phyloP scores from a whole-genome alignment of 2,329 filamentous ascomycete species.

The Fusarium mangiferae region DNA sequence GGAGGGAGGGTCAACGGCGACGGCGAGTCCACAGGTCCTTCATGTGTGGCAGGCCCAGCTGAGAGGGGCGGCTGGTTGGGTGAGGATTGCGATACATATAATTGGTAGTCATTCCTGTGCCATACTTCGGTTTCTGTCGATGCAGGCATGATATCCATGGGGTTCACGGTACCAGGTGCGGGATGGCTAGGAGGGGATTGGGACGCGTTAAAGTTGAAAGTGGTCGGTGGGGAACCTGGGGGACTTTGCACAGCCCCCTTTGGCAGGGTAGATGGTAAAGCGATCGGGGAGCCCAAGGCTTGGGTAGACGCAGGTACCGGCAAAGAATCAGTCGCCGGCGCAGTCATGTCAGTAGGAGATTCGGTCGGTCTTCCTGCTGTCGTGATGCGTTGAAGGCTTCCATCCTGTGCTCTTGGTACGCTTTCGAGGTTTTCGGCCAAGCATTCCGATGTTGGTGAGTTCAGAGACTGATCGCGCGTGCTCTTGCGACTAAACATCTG shows the following conservation, averaged over 20 bases:
- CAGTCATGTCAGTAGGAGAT: conserved; percentile 47
- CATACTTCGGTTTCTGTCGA: conserved; percentile 52
- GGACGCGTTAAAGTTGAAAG: conserved; percentile 39
- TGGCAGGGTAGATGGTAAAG: conserved; percentile 23
- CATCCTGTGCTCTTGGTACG: conserved; percentile 21
- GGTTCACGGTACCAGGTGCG: conserved; percentile 61
- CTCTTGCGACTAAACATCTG: conserved; percentile 51
- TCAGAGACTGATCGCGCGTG: conserved; percentile 46
- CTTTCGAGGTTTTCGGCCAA: conserved; percentile 31
- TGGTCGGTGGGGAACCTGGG: conserved; percentile 41
- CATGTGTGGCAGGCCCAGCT: conserved; percentile 14
- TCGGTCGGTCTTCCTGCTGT: conserved; percentile 41
- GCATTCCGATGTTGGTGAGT: conserved; percentile 40
- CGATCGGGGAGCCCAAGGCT: conserved; percentile 39
- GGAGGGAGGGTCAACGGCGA: conserved; percentile 43
- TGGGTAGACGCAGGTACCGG: conserved; percentile 25
- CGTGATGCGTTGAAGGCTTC: conserved; percentile 38
- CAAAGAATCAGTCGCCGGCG: conserved; percentile 23
- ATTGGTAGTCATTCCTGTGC: conserved; percentile 52
- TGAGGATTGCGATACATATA: conserved; percentile 46
- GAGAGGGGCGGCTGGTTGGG: conserved; percentile 28
- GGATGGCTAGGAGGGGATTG: conserved; percentile 49
- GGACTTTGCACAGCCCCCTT: conserved; percentile 38
- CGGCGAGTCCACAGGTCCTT: conserved; percentile 38
- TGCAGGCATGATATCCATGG: conserved; percentile 64